A percentile compares a stretch with the other conserved stretches of the same genome.
Evolutionary conservation across 495 filamentous ascomycete genomes (phyloP).

Genomic region (Talaromyces borbonicus): DNA sequence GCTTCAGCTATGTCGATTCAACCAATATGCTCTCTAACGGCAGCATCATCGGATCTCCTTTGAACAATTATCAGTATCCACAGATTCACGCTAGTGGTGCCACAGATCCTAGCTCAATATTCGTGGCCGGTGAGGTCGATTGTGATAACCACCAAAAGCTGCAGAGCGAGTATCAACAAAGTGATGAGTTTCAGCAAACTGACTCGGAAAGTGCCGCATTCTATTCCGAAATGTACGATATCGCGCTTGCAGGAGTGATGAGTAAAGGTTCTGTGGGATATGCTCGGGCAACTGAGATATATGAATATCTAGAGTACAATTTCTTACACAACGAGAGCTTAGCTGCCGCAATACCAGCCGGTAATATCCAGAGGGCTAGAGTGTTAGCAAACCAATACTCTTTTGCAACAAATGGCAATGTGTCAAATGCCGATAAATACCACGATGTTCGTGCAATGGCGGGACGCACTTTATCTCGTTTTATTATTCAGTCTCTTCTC

Average conservation of each 20-base stretch:
- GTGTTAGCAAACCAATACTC: constrained; percentile 59
- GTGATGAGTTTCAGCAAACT: constrained; percentile 27
- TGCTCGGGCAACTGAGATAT: constrained; percentile 49
- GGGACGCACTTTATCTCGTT: constrained; percentile 52
- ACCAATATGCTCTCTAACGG: constrained; percentile 48
- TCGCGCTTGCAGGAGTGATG: constrained; percentile 25
- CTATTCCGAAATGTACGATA: constrained; percentile 38
- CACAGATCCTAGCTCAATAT: constrained; percentile 45
- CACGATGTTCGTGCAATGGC: constrained; percentile 50
- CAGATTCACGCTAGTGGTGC: constrained; percentile 41
- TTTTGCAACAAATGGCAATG: constrained; percentile 54
- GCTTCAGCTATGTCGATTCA: constrained; percentile 26
- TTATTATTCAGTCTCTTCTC: constrained; percentile 47
- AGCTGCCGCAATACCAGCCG: constrained; percentile 38
- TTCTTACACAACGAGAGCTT: constrained; percentile 60
- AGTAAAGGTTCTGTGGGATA: constrained; percentile 38
- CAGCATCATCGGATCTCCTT: constrained; percentile 42
- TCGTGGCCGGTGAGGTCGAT: constrained; percentile 46
- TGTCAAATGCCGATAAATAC: constrained; percentile 30
- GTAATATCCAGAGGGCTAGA: constrained; percentile 45
- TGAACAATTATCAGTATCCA: constrained; percentile 68
- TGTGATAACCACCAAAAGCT: constrained; percentile 40
- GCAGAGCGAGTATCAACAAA: constrained; percentile 26
- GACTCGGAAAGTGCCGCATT: constrained; percentile 31
- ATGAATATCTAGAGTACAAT: constrained; percentile 67